Percentiles rank a stretch among this genome's conserved stretches.
Evolutionary conservation across 352 stramenopile species (phyloP).

Genomic region (Lagenidium giganteum): DNA sequence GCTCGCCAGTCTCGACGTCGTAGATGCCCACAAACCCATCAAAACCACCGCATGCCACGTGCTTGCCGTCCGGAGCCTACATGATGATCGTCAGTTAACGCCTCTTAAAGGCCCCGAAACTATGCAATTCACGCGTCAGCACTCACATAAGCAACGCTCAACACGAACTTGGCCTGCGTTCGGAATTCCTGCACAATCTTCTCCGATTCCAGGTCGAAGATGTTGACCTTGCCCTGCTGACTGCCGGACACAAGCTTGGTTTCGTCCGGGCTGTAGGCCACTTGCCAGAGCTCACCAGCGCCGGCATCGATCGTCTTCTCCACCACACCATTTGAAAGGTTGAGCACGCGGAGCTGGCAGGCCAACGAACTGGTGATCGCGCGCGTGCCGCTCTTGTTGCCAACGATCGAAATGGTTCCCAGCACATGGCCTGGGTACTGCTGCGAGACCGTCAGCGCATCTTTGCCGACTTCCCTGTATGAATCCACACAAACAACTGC

Average conservation of each 20-base stretch:
- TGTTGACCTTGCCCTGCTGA: conserved; percentile 85
- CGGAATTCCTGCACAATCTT: conserved; percentile 74
- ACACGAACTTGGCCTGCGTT: conserved; percentile 69
- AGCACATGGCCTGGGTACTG: conserved; percentile 82
- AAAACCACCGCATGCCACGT: conserved; percentile 76
- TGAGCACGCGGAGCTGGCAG: conserved; percentile 77
- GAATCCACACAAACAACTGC: too few relatives aligned
- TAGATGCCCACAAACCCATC: conserved; percentile 85
- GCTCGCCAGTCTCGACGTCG: conserved; percentile 66
- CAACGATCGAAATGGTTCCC: conserved; percentile 80
- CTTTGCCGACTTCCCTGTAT: conserved; percentile 56
- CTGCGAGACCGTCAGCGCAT: conserved; percentile 70
- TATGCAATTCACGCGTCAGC: too few relatives aligned
- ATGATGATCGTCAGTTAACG: too few relatives aligned
- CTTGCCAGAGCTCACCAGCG: conserved; percentile 84
- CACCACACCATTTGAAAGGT: conserved; percentile 60
- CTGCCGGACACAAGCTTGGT: conserved; percentile 75
- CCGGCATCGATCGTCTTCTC: conserved; percentile 84
- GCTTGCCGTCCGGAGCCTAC: conserved; percentile 77
- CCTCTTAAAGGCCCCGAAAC: too few relatives aligned
- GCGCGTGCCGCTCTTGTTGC: conserved; percentile 71
- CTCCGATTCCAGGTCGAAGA: conserved; percentile 77
- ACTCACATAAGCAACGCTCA: conserved; percentile 73
- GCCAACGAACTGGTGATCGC: conserved; percentile 81
- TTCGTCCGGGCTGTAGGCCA: conserved; percentile 81